Conservation (phyloP, 805 yeast genomes). For the Millerozyma miso region DNA sequence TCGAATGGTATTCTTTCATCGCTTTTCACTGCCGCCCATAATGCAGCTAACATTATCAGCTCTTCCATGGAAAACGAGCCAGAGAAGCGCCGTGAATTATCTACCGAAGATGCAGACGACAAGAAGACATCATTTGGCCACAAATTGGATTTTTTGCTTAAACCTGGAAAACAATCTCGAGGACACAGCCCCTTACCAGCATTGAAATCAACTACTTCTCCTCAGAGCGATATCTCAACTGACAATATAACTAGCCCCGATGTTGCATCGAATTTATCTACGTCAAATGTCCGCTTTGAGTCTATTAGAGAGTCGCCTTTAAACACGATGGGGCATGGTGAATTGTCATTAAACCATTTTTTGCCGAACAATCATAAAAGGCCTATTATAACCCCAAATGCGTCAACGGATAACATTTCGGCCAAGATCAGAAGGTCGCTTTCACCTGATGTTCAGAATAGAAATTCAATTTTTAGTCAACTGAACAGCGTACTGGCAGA, state of each 20-base stretch:
- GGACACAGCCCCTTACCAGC: slow-evolving; percentile 8
- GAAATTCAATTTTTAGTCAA: slow-evolving; percentile 10
- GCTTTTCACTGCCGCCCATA: slow-evolving; percentile 44
- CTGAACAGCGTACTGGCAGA: slow-evolving; percentile 14
- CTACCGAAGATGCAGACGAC: slow-evolving; percentile 1
- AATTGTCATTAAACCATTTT: slow-evolving; percentile 24
- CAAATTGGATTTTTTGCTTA: slow-evolving; percentile 22
- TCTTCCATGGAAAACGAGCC: slow-evolving; percentile 8
- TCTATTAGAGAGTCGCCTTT: slow-evolving; percentile 45
- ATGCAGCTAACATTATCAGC: slow-evolving; percentile 32
- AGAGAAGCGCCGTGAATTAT: not conserved
- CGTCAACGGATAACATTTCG: slow-evolving; percentile 14
- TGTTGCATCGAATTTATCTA: not conserved
- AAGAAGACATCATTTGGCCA: slow-evolving; percentile 17
- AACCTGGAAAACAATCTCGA: slow-evolving; percentile 13
- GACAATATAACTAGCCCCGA: not conserved
- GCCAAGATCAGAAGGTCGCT: slow-evolving; percentile 7
- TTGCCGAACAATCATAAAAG: slow-evolving; percentile 2
- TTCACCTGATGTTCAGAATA: slow-evolving; percentile 16
- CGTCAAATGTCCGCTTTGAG: slow-evolving; percentile 41
- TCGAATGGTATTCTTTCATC: slow-evolving; percentile 39
- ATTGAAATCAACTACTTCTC: not conserved
- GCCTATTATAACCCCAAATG: slow-evolving; percentile 11
- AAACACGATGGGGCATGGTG: slow-evolving; percentile 48
- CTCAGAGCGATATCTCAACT: slow-evolving; percentile 2